Base-by-base conservation (phyloP, 306 rosid species). In the Vigna nakashimae region DNA sequence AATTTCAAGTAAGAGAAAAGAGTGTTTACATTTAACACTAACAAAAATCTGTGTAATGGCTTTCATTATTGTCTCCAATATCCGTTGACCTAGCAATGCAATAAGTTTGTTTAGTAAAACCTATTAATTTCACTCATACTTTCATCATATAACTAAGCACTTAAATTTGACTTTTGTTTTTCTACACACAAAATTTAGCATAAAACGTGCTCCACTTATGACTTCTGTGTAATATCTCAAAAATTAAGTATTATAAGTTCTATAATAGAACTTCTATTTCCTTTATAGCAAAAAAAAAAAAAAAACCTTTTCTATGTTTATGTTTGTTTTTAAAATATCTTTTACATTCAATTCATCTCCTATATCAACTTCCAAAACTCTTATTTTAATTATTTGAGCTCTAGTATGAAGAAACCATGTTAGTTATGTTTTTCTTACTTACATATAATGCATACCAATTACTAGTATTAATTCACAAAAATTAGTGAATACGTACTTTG, bases 51-150 rank as follows among this genome's bases (percentile, higher is more conserved):
- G 36, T 55, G 55, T 67, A 24, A 40, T 65, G 56, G 7, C 18
- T 38, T 50, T 65, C 73, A 65, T 65, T 65, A 51, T 76, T 36
- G 52, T 65, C 74, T 65, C 66, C 67, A 38, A 60, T 62, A 52
- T 76, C 34, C 58, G 43, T 50, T 30, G 55, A 73, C 79, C 36
- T 74, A 43, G 69, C 17, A 58, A 56, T 58, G 69, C 63, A 42
- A 59, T 64, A 50, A 17, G 55, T 24, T 64, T 76, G 55, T 50
- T 51, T 52, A 36, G 55, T 76, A 76, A 62, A 68, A 76, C 53
- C 80, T 36, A 65, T 65, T 51, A 76, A 64, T 76, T 76, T 53
- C 64, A 64, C 64, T 76, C 80, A 76, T 64, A 22, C 55, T 49
- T 75, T 53, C 62, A 75, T 75, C 72, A 76, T 32, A 57, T 65